phyloP scores from a whole-genome alignment of 306 rosid genomes.

The Carpinus fangiana region DNA sequence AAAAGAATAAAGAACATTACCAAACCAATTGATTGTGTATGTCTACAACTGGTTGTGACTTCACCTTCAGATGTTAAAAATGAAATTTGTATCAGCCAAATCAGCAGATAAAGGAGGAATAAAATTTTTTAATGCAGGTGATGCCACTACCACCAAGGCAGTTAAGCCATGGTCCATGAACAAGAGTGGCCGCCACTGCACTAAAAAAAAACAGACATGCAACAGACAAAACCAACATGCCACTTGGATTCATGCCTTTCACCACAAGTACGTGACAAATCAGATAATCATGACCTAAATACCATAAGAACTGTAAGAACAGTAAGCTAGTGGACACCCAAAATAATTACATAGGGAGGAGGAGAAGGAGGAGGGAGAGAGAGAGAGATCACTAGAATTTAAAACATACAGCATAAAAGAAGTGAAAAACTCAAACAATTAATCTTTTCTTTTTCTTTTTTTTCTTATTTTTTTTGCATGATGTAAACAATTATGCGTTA shows the following conservation, averaged over 20 bases:
- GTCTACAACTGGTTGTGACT: constrained; percentile 83
- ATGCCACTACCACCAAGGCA: too few species aligned
- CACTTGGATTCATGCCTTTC: background rate
- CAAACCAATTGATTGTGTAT: constrained; percentile 63
- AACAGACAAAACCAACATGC: background rate
- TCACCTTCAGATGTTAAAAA: constrained; percentile 60
- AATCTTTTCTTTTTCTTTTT: background rate
- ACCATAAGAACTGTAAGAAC: too few species aligned
- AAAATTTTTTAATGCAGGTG: background rate
- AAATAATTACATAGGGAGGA: background rate
- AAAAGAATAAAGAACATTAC: constrained; percentile 27
- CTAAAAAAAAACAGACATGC: background rate
- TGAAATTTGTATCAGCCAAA: constrained; percentile 19
- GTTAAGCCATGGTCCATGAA: too few species aligned
- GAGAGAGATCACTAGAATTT: background rate
- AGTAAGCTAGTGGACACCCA: background rate
- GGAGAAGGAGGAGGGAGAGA: background rate
- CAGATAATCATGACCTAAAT: background rate
- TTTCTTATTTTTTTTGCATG: too few species aligned
- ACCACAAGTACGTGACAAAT: background rate
- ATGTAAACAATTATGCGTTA: background rate
- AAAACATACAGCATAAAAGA: background rate
- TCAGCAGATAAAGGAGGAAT: constrained; percentile 7
- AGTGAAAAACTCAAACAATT: background rate
- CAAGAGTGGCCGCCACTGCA: background rate